Evolutionary conservation across 2,329 filamentous ascomycete species (phyloP).

Genomic region (Aspergillus tamarii): DNA sequence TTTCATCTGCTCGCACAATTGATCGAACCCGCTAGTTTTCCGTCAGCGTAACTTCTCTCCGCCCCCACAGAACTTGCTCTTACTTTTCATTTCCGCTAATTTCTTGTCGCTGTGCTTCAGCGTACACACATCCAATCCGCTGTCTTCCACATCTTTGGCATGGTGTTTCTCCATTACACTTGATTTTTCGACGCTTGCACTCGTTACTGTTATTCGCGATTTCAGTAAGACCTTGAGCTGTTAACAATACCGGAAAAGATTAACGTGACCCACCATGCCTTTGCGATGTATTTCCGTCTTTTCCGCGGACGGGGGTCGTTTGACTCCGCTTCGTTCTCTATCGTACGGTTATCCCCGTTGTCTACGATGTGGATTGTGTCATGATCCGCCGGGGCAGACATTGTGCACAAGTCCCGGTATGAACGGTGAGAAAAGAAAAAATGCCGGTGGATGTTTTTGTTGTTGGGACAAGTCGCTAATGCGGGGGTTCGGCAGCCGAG

Average conservation of each 20-base stretch:
- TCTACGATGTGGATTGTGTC: not conserved
- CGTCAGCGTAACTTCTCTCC: not conserved
- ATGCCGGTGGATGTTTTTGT: conserved; percentile 1
- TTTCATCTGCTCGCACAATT: conserved; percentile 34
- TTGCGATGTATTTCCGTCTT: conserved; percentile 66
- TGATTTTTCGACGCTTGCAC: conserved; percentile 68
- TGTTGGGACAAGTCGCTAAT: conserved; percentile 4
- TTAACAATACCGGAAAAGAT: not conserved
- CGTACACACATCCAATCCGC: conserved; percentile 40
- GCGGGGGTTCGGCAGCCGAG: conserved; percentile 22
- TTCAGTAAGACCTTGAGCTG: not conserved
- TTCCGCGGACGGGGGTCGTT: conserved; percentile 52
- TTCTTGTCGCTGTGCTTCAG: conserved; percentile 70
- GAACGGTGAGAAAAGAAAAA: conserved; percentile 7
- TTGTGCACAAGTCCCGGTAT: not conserved
- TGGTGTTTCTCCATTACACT: conserved; percentile 65
- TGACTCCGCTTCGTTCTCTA: conserved; percentile 13
- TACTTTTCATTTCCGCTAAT: conserved; percentile 4
- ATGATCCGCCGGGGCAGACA: not conserved
- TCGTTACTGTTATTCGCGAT: conserved; percentile 52
- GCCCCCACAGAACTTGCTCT: not conserved
- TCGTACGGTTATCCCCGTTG: conserved; percentile 11
- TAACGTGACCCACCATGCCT: conserved; percentile 57
- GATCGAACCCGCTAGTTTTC: conserved; percentile 21
- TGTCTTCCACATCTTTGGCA: conserved; percentile 62